Conservation (phyloP, 352 stramenopile species). For the Achlya hypogyna region DNA sequence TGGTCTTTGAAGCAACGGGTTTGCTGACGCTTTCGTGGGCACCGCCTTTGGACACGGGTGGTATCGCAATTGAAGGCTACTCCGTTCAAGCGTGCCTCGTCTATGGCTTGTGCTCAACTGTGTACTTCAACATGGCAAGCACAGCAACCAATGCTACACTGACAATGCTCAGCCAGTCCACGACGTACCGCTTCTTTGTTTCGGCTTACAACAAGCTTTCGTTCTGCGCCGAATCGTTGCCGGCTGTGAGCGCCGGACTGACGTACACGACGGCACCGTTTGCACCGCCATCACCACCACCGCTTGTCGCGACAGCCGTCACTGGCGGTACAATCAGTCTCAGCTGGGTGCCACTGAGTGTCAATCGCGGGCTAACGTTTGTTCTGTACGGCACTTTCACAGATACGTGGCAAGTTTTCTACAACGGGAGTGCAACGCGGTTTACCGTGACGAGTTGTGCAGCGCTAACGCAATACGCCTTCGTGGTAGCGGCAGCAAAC, state of each 20-base stretch:
- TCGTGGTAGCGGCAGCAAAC: neutral
- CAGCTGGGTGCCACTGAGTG: neutral
- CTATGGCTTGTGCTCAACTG: neutral
- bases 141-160: neutral
- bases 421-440: neutral
- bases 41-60: neutral
- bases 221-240: neutral
- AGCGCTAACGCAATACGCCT: neutral
- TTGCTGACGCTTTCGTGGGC: neutral
- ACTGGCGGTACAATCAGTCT: neutral
- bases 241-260: too few relatives aligned
- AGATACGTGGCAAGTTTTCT: neutral
- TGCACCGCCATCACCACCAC: neutral
- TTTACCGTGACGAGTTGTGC: neutral
- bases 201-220: neutral
- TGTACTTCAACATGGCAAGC: neutral
- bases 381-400: too few relatives aligned
- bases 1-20: neutral
- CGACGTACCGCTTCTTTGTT: neutral
- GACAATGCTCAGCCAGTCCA: neutral
- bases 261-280: neutral
- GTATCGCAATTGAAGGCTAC: neutral
- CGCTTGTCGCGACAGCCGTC: neutral
- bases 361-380: neutral
- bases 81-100: neutral